phyloP scores from a whole-genome alignment of 1,284 basidiomycete genomes.

The Malassezia nana region DNA sequence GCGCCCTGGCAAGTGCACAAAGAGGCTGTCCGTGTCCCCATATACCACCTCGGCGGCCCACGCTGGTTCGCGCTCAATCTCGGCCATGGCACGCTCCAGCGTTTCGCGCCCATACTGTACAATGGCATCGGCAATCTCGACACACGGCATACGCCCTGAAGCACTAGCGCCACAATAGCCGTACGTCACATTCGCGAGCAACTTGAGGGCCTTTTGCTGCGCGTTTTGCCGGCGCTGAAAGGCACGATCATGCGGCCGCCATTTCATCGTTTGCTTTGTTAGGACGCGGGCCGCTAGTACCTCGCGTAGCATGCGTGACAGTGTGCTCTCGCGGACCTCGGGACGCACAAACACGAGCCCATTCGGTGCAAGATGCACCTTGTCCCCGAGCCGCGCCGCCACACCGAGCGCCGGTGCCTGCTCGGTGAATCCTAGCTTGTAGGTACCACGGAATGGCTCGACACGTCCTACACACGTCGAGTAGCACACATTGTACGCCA shows the following conservation, averaged over 20 bases:
- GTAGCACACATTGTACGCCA: slow-evolving; percentile 68
- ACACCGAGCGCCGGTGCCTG: slow-evolving; percentile 63
- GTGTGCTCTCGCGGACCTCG: slow-evolving; percentile 68
- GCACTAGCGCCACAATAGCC: slow-evolving; percentile 88
- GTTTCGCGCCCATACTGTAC: slow-evolving; percentile 93
- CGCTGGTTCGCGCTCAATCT: slow-evolving; percentile 60
- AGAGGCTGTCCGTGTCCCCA: slow-evolving; percentile 95
- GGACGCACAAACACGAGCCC: slow-evolving; percentile 87
- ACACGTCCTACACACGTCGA: slow-evolving; percentile 85
- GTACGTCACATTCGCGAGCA: slow-evolving; percentile 54
- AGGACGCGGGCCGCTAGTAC: slow-evolving; percentile 91
- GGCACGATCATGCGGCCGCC: slow-evolving; percentile 60
- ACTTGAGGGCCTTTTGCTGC: slow-evolving; percentile 37
- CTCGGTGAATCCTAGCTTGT: slow-evolving; percentile 72
- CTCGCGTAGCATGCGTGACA: slow-evolving; percentile 85
- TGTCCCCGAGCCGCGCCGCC: slow-evolving; percentile 60
- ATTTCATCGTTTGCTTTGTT: slow-evolving; percentile 92
- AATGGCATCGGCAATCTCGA: slow-evolving; percentile 94
- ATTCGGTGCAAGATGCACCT: slow-evolving; percentile 65
- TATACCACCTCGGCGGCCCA: slow-evolving; percentile 92
- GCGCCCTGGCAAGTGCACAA: slow-evolving; percentile 75
- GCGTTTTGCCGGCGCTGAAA: slow-evolving; percentile 41
- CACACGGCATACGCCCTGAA: slow-evolving; percentile 93
- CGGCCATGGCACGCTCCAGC: slow-evolving; percentile 79
- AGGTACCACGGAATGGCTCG: slow-evolving; percentile 68